Conservation (phyloP, 2,329 filamentous ascomycete genomes). For the Didymellaceae sp. region DNA sequence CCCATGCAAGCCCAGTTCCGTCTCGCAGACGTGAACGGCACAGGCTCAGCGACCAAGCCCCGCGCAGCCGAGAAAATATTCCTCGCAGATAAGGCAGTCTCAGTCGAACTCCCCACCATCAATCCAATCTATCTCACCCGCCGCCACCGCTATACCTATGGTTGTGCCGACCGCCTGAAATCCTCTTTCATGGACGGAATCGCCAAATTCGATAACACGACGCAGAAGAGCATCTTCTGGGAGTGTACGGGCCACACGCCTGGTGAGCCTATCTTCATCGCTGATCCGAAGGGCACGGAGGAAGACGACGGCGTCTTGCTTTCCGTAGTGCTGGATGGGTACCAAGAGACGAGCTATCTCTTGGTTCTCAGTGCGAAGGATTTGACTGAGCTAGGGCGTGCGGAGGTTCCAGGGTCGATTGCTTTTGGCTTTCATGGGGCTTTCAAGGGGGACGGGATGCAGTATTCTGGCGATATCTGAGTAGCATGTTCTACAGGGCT, state of each 20-base stretch:
- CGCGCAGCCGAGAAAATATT: conserved; percentile 51
- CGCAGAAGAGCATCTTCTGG: conserved; percentile 63
- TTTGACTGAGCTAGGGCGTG: conserved; percentile 69
- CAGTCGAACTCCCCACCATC: conserved; percentile 68
- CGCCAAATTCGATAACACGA: conserved; percentile 68
- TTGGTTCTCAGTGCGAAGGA: conserved; percentile 68
- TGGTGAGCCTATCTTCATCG: conserved; percentile 72
- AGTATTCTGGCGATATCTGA: conserved; percentile 25
- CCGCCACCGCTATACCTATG: conserved; percentile 67
- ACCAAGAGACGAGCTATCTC: conserved; percentile 66
- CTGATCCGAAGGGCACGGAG: conserved; percentile 54
- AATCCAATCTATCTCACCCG: conserved; percentile 63
- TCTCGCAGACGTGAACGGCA: conserved; percentile 46
- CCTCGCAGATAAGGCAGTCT: conserved; percentile 60
- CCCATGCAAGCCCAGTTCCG: conserved; percentile 41
- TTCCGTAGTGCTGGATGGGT: conserved; percentile 69
- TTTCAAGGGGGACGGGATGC: conserved; percentile 47
- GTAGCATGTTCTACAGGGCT: neutral
- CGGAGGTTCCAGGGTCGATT: conserved; percentile 66
- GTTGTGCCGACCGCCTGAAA: conserved; percentile 61
- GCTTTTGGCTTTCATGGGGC: conserved; percentile 71
- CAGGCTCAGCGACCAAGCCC: conserved; percentile 19
- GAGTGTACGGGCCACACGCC: conserved; percentile 67
- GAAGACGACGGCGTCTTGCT: conserved; percentile 71
- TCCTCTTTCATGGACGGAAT: conserved; percentile 68